Evolutionary conservation across 2,329 filamentous ascomycete species (phyloP), one percentile per base, ranked within the genome.

Genomic region (Pseudogymnoascus sp.): DNA sequence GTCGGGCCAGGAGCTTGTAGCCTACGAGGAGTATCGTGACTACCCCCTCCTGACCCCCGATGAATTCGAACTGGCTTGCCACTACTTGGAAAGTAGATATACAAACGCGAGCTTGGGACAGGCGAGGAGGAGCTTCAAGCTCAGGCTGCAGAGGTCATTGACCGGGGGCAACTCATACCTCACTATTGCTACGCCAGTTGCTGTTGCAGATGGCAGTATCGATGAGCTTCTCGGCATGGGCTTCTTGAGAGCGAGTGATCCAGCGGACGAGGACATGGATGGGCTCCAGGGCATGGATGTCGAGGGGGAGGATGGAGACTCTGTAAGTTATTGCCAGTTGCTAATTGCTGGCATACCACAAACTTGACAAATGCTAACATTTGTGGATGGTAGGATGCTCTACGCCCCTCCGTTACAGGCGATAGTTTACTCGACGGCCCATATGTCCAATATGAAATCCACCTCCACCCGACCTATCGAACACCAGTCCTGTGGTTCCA

Each of bases 401-500:
- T 36, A 39, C 35, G 38, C 6, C 6, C n/a, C 7, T 43, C 20
- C 25, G 37, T 43, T 20, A 28, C 14, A 9, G 16, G 41, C 39
- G 43, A 59, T 8, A 28, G 22, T 11, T 30, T 58, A 33, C 35
- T 61, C 14, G 60, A 61, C 7, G 59, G 43, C 16, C 74, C 75
- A 60, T 73, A 78, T 63, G 67, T 77, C 63, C 74, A 72, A 63
- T 92, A 92, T 75, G 86, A 91, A 72, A 84, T 92, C 68, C 81
- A 90, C 69, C 79, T 89, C 63, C 90, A 91, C 67, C 84, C 86
- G 61, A 89, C 86, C 61, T 93, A 92, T 74, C 81, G 81, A 64
- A 83, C 87, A 50, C 89, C 89, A 7, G 88, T 89, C 63, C 78
- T 92, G 61, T 92, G 89, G 83, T 91, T 93, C 76, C 83, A 78